A percentile compares a stretch with the other conserved stretches of the same genome.
Evolutionary conservation across 202 grass and related monocot species (phyloP).

Genomic region (Elaeis oleifera): DNA sequence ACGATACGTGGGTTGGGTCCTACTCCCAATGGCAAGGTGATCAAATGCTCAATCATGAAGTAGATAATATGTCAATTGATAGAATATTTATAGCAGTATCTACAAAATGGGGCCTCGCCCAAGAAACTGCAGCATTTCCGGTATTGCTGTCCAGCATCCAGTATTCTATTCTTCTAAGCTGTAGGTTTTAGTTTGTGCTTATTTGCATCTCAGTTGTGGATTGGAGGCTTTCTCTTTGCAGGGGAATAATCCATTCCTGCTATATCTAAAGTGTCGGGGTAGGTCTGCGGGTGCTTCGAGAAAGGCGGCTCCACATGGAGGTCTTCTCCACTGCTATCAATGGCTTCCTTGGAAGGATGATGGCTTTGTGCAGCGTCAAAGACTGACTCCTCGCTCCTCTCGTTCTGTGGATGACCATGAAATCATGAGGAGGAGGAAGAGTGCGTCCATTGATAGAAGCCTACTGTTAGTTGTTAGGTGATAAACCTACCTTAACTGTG

Average conservation of each 20-base stretch:
- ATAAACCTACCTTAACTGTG: constrained; percentile 4
- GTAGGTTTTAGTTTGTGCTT: not conserved
- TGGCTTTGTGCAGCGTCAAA: not conserved
- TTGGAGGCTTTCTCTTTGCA: constrained; percentile 79
- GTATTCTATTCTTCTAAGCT: constrained; percentile 45
- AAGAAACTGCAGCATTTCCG: constrained; percentile 67
- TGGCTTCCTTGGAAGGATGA: not conserved
- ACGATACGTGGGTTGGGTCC: not conserved
- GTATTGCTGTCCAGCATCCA: constrained; percentile 56
- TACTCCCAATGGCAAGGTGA: not conserved
- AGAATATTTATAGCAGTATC: constrained; percentile 33
- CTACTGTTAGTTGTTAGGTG: no score
- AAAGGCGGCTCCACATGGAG: not conserved
- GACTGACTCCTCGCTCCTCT: not conserved
- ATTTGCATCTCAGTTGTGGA: constrained; percentile 62
- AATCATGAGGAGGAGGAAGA: no score
- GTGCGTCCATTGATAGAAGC: no score
- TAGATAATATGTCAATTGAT: constrained; percentile 30
- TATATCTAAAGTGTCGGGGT: constrained; percentile 63
- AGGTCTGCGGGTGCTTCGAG: constrained; percentile 2
- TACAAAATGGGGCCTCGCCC: constrained; percentile 44
- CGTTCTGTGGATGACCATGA: not conserved
- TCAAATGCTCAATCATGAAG: constrained; percentile 9
- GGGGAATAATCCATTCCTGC: constrained; percentile 96
- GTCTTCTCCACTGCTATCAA: not conserved